Base-by-base conservation (phyloP, 352 stramenopile species). In the Phytophthora vignae region DNA sequence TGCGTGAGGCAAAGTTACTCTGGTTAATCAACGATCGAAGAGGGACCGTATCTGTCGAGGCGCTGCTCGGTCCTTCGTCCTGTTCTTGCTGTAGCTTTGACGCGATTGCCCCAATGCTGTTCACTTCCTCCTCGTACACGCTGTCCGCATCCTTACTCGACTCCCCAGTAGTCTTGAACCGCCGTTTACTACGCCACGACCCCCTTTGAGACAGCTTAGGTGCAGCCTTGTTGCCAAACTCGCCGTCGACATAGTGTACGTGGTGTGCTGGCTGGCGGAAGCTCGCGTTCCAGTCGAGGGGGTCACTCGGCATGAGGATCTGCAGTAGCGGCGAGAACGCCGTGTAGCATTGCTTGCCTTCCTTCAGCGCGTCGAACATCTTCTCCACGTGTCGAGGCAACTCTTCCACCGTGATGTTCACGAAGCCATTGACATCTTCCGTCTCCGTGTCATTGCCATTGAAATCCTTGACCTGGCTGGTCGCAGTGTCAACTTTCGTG, bases 251-350 rank as follows among this genome's bases (percentile, higher is more conserved):
- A 25, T 56, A 21, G 12, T 52, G 53, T 19, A 54, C 38, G 46
- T 27, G 19, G 53, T 44, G 42, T 7, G n/a, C 40, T 17, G 31
- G 49, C 2, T 50, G 36, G 40, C 50, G 60, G 36, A 84, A 69
- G 55, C 40, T 78, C 10, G 72, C 69, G 7, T 66, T 70, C 72
- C 76, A 82, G 53, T 80, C 67, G 22, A 80, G 66, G 12, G 76
- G 76, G 25, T 82, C 76, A 22, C 25, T 67, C 1, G 78, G 57
- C 54, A 85, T 60, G 0, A 79, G 55, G 5, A 88, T 62, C 53
- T 82, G 73, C n/a, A 88, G 60, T 19, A 88, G 70, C 21, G 73
- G 38, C 17, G 75, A 72, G 56, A 89, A 86, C 17, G 80, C 78
- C 11, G 72, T 44, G 44, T 84, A 76, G 56, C 81, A 89, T 55